Evolutionary conservation across 345 rosid genomes (phyloP), one percentile per base, ranked within the genome.

Genomic region (Cardamine chenopodiifolia): DNA sequence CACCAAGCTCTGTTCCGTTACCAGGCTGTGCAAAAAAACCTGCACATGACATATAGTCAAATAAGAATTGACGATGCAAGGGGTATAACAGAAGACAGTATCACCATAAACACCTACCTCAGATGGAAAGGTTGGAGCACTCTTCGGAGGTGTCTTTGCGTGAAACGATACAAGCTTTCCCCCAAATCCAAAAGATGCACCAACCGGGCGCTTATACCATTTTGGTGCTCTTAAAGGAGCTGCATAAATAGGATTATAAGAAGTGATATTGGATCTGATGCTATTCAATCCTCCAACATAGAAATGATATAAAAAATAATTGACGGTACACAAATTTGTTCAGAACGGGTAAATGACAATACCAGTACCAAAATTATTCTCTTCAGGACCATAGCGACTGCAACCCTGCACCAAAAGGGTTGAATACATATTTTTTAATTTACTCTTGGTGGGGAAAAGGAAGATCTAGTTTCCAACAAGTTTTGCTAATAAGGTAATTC

Each of bases 131-230:
- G 58, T 73, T 32, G 75, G 72, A 58, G 79, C 66, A 77, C 86
- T 81, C 74, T 80, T 82, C 52, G 73, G 31, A 62, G 88, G 75
- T 76, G 83, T 44, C 78, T 35, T 78, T 5, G 94, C 80, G 47
- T 73, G 83, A 85, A 89, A 96, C 1, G 98, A 89, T 55, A 92
- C 89, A 80, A 96, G 89, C 87, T 92, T 90, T 77, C 99, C 99
- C 54, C 98, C 98, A 85, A 96, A 92, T 61, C 97, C 98, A 89
- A 90, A 96, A 67, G 98, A 92, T 35, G 85, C 92, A 60, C 98
- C 99, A 65, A 83, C 96, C 12, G 96, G 91, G 54, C 98, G 87
- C 79, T 87, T 90, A 63, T 82, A 90, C 99, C 99, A 96, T 82
- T 90, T 92, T 75, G 99, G 99, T 73, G 99, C 99, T 84, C 84